Conservation (phyloP, 352 stramenopile species). For the Phytophthora sansomeana region DNA sequence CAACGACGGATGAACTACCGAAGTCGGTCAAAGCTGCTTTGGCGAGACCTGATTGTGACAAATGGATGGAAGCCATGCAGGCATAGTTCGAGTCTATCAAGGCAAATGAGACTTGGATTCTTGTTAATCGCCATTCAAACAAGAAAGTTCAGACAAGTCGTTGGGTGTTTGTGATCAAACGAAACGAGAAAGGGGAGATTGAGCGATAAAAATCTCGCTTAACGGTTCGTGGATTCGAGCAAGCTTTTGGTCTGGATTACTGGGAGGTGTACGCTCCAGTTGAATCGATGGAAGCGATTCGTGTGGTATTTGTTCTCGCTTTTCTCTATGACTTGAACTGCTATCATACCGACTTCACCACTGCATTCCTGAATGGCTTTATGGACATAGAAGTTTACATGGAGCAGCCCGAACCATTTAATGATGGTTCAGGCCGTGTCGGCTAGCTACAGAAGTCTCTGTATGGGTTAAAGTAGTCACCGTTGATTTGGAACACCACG, state of each 20-base stretch:
- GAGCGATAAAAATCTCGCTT: slow-evolving; percentile 3
- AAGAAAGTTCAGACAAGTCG: slow-evolving; percentile 7
- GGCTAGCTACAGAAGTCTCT: slow-evolving; percentile 6
- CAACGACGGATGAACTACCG: slow-evolving; percentile 1
- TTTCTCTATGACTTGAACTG: slow-evolving; percentile 5
- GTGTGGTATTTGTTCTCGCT: not conserved
- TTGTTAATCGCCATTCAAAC: not conserved
- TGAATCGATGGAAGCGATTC: slow-evolving; percentile 1
- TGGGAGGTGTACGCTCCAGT: slow-evolving; percentile 9
- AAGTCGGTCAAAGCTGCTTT: slow-evolving; percentile 2
- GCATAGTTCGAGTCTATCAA: slow-evolving; percentile 1
- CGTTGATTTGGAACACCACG: slow-evolving; percentile 2
- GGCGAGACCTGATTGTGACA: not conserved
- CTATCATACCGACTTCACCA: slow-evolving; percentile 3
- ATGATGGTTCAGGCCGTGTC: not conserved
- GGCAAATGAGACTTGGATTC: not conserved
- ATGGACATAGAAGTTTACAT: slow-evolving; percentile 3
- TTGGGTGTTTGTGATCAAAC: not conserved
- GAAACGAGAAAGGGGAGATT: slow-evolving; percentile 7
- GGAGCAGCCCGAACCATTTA: slow-evolving; percentile 6
- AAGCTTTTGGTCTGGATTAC: slow-evolving; percentile 8
- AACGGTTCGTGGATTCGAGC: slow-evolving; percentile 5
- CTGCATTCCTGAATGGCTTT: not conserved
- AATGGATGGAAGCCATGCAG: slow-evolving; percentile 1
- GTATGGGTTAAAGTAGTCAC: slow-evolving; percentile 1